phyloP scores from a whole-genome alignment of 805 yeast species.

The Wickerhamomyces sydowiorum region DNA sequence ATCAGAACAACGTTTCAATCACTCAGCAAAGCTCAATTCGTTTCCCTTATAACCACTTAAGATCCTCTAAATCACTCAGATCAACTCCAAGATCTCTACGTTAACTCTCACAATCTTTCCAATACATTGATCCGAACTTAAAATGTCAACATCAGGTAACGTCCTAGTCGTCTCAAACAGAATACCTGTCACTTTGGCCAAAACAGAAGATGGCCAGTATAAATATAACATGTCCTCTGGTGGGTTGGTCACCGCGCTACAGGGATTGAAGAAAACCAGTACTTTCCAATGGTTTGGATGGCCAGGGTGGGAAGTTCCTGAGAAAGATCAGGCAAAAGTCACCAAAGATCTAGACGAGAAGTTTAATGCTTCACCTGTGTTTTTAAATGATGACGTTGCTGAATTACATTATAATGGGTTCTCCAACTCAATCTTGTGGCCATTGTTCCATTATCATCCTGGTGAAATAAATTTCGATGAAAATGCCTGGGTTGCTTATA shows the following conservation, averaged over 20 bases:
- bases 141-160: slow-evolving; percentile 28
- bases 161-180: slow-evolving; percentile 92
- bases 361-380: slow-evolving; percentile 88
- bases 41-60: no score
- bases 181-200: slow-evolving; percentile 86
- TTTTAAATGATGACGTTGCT: slow-evolving; percentile 81
- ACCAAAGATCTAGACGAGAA: slow-evolving; percentile 63
- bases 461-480: slow-evolving; percentile 99
- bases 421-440: slow-evolving; percentile 94
- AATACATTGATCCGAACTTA: neutral
- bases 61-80: no score
- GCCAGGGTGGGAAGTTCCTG: slow-evolving; percentile 91
- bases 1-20: no score
- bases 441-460: slow-evolving; percentile 96
- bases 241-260: slow-evolving; percentile 92
- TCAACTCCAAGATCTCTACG: neutral
- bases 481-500: slow-evolving; percentile 95
- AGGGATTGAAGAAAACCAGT: slow-evolving; percentile 78
- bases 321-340: slow-evolving; percentile 62
- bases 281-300: slow-evolving; percentile 98
- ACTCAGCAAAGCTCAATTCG: no score
- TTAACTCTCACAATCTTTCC: neutral
- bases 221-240: slow-evolving; percentile 93
- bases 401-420: slow-evolving; percentile 97
- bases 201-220: slow-evolving; percentile 57